These are phyloP conservation scores for Coemansia aciculifera DNA, from an alignment of 192 early-diverging fungal genomes.

Conservation along the genomic window DNA sequence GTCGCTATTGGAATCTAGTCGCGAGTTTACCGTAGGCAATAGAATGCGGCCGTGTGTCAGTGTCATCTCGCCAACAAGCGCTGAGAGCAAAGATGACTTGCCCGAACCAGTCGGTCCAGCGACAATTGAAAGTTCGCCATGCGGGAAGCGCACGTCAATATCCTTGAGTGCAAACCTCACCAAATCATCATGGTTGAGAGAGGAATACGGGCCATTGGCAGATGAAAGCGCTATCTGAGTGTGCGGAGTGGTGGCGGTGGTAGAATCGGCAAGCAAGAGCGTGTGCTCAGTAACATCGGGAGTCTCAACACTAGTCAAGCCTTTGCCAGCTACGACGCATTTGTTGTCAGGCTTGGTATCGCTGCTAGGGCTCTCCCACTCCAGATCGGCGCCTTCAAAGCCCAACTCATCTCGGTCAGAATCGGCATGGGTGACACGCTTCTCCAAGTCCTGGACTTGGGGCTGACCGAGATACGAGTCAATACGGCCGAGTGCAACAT, in stretches of 20 bases:
- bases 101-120: slow-evolving; percentile 88
- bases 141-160: slow-evolving; percentile 66
- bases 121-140: slow-evolving; percentile 72
- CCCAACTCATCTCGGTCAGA: slow-evolving; percentile 10
- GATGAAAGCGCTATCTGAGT: background rate
- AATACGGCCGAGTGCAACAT: slow-evolving; percentile 70
- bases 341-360: slow-evolving; percentile 7
- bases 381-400: slow-evolving; percentile 37
- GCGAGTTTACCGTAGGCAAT: slow-evolving; percentile 22
- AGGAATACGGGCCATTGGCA: background rate
- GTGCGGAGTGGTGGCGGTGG: background rate
- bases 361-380: slow-evolving; percentile 23
- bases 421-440: slow-evolving; percentile 21
- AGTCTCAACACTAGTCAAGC: background rate
- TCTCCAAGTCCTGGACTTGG: slow-evolving; percentile 60
- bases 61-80: slow-evolving; percentile 79
- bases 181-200: background rate
- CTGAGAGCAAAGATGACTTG: slow-evolving; percentile 77
- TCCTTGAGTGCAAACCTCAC: slow-evolving; percentile 62
- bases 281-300: background rate
- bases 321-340: background rate
- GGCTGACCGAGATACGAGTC: slow-evolving; percentile 72
- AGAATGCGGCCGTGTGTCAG: slow-evolving; percentile 30
- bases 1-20: slow-evolving; percentile 5
- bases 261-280: slow-evolving; percentile 6